phyloP scores from a whole-genome alignment of 371 early-diverging fungal species.

The Haplosporangium sp. region DNA sequence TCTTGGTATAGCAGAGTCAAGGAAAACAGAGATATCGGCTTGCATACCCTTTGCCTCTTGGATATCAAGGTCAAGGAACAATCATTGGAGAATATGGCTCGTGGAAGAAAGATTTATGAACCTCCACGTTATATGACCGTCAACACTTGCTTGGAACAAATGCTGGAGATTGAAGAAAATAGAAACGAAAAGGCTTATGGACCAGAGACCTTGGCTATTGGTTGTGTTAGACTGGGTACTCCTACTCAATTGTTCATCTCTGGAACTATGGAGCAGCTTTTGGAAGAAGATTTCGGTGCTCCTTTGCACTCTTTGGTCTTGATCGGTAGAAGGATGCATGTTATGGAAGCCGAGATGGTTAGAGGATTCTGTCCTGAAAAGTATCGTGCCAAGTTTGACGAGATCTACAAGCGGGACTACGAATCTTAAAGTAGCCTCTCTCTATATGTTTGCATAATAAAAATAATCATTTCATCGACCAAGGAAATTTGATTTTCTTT shows the following conservation, averaged over 20 bases:
- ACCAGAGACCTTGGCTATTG: slow-evolving; percentile 89
- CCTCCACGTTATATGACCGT: slow-evolving; percentile 99
- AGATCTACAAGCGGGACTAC: slow-evolving; percentile 74
- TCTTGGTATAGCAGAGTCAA: slow-evolving; percentile 96
- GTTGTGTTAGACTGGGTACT: slow-evolving; percentile 94
- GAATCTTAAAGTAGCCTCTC: slow-evolving; percentile 21
- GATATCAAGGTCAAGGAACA: slow-evolving; percentile 99
- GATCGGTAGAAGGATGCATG: slow-evolving; percentile 92
- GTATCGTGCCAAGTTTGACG: slow-evolving; percentile 72
- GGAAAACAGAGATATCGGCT: slow-evolving; percentile 83
- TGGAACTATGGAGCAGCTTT: slow-evolving; percentile 89
- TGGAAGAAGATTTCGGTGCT: slow-evolving; percentile 89
- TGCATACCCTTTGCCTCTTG: slow-evolving; percentile 97
- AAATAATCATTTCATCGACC: not conserved
- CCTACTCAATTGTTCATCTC: slow-evolving; percentile 85
- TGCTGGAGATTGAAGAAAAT: slow-evolving; percentile 91
- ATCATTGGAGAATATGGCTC: slow-evolving; percentile 93
- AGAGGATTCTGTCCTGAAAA: slow-evolving; percentile 60
- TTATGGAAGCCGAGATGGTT: slow-evolving; percentile 93
- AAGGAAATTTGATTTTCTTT: too few species aligned
- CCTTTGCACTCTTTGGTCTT: slow-evolving; percentile 98
- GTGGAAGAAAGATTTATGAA: slow-evolving; percentile 93
- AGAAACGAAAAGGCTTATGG: slow-evolving; percentile 80
- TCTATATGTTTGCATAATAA: not conserved
- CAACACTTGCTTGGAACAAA: slow-evolving; percentile 93